phyloP scores from a whole-genome alignment of 345 rosid species.

The Isatis tinctoria region DNA sequence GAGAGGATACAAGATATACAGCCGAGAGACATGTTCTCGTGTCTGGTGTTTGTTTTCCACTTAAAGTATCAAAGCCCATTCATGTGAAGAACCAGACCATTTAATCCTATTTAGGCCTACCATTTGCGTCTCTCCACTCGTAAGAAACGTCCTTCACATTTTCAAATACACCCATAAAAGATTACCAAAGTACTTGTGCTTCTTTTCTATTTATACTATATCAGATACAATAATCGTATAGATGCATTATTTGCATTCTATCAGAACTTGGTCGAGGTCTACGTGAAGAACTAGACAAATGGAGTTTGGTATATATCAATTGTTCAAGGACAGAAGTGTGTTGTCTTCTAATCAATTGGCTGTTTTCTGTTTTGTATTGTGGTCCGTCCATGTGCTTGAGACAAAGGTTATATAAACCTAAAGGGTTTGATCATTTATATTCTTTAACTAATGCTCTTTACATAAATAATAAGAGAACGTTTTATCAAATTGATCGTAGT shows the following conservation, averaged over 20 bases:
- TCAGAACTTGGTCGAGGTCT: background rate
- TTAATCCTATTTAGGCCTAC: slow-evolving; percentile 26
- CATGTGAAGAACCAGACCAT: slow-evolving; percentile 29
- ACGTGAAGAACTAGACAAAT: slow-evolving; percentile 14
- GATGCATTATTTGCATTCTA: background rate
- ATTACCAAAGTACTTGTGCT: slow-evolving; percentile 6
- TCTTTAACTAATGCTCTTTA: too few relatives aligned
- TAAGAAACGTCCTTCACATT: slow-evolving; percentile 8
- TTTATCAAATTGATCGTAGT: background rate
- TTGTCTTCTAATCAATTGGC: slow-evolving; percentile 17
- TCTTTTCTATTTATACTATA: background rate
- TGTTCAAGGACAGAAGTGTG: slow-evolving; percentile 2
- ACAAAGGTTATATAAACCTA: background rate
- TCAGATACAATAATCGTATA: background rate
- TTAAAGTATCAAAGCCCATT: slow-evolving; percentile 14
- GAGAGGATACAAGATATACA: slow-evolving; percentile 9
- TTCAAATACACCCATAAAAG: slow-evolving; percentile 3
- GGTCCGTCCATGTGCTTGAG: slow-evolving; percentile 5
- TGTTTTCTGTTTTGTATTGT: slow-evolving; percentile 6
- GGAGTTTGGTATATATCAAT: slow-evolving; percentile 25
- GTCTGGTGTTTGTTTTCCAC: slow-evolving; percentile 27
- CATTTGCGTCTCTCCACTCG: slow-evolving; percentile 10
- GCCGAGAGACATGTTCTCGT: slow-evolving; percentile 33
- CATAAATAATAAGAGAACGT: background rate
- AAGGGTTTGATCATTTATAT: too few relatives aligned